phyloP scores from a whole-genome alignment of 2,329 filamentous ascomycete genomes.

The Cladosporium velox region DNA sequence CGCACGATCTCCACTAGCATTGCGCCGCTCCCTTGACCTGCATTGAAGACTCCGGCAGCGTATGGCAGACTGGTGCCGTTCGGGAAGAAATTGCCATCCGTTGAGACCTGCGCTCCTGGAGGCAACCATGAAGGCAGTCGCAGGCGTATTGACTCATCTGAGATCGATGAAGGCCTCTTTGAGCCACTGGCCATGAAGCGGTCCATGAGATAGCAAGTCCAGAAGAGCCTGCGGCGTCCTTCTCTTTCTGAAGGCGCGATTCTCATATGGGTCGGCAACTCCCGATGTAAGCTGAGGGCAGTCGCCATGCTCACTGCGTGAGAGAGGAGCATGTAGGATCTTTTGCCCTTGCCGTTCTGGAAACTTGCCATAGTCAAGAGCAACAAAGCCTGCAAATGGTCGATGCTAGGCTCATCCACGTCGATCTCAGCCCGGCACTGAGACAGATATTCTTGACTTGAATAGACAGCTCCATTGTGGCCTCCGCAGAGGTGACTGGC shows the following conservation, averaged over 20 bases:
- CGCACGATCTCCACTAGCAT: slow-evolving; percentile 84
- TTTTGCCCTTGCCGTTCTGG: slow-evolving; percentile 77
- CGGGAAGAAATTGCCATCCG: slow-evolving; percentile 81
- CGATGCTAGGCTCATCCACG: slow-evolving; percentile 77
- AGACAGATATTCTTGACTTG: slow-evolving; percentile 73
- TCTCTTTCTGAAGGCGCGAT: slow-evolving; percentile 71
- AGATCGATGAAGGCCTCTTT: slow-evolving; percentile 76
- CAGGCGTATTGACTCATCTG: slow-evolving; percentile 73
- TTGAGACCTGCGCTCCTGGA: slow-evolving; percentile 59
- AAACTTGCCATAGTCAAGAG: slow-evolving; percentile 75
- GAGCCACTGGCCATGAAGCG: slow-evolving; percentile 81
- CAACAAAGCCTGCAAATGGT: slow-evolving; percentile 73
- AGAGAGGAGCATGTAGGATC: slow-evolving; percentile 84
- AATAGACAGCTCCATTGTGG: slow-evolving; percentile 65
- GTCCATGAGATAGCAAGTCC: slow-evolving; percentile 85
- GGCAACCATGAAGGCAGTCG: slow-evolving; percentile 67
- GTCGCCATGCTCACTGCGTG: slow-evolving; percentile 78
- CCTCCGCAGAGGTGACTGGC: slow-evolving; percentile 65
- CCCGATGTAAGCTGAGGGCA: slow-evolving; percentile 77
- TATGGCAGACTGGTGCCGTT: slow-evolving; percentile 69
- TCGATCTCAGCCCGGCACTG: slow-evolving; percentile 71
- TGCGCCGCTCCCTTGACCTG: slow-evolving; percentile 71
- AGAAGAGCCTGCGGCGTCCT: slow-evolving; percentile 77
- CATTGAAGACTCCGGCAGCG: slow-evolving; percentile 53
- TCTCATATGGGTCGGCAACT: slow-evolving; percentile 64